These are phyloP conservation scores for Cucumis cinereus DNA, from an alignment of 306 rosid species.

Conservation along the genomic window DNA sequence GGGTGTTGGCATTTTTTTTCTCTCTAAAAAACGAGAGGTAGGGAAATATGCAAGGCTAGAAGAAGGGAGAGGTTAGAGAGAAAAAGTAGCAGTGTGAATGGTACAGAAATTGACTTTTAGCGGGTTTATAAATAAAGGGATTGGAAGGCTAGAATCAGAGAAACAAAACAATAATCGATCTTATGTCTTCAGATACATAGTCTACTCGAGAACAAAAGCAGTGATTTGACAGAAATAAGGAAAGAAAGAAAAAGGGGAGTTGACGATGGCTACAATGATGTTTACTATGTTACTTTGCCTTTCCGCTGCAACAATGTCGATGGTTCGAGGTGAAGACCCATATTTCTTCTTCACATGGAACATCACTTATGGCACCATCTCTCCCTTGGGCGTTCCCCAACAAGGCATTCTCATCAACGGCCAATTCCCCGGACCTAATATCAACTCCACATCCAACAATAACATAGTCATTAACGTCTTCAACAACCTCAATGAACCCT, in stretches of 20 bases:
- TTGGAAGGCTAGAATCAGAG: neutral
- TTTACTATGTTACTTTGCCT: slow-evolving; percentile 23
- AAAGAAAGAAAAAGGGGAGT: slow-evolving; percentile 13
- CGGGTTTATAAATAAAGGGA: slow-evolving; percentile 25
- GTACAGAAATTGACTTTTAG: neutral
- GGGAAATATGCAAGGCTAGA: too few species aligned
- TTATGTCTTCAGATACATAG: neutral
- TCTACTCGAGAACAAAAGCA: neutral
- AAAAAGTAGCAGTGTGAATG: neutral
- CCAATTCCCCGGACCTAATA: slow-evolving; percentile 67
- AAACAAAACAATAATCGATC: neutral
- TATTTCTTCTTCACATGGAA: slow-evolving; percentile 61
- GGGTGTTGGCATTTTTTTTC: neutral
- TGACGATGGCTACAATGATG: neutral
- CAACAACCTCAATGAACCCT: slow-evolving; percentile 76
- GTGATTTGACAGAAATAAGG: neutral
- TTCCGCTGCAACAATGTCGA: slow-evolving; percentile 11
- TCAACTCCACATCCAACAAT: slow-evolving; percentile 70
- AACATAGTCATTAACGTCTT: slow-evolving; percentile 44
- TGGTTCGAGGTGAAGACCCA: slow-evolving; percentile 48
- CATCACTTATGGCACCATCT: slow-evolving; percentile 53
- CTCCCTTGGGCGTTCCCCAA: slow-evolving; percentile 73
- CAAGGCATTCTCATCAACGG: slow-evolving; percentile 76
- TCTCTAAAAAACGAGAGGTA: too few species aligned
- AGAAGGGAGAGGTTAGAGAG: neutral